Base-by-base conservation (phyloP, 495 filamentous ascomycete species). In the Aspergillus diversus region DNA sequence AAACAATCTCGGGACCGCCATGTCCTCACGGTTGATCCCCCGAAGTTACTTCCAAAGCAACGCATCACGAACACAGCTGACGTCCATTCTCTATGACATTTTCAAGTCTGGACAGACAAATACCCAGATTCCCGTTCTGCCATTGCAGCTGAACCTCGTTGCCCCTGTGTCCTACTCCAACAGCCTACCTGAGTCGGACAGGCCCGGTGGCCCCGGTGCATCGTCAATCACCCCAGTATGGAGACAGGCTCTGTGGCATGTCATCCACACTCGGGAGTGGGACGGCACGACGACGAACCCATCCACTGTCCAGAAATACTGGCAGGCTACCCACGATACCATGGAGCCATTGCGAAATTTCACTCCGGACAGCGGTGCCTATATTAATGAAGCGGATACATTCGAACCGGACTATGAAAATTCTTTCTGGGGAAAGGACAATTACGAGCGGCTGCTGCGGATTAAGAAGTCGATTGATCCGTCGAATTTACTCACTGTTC, bases 401-500 rank as follows among this genome's bases (percentile, higher is more conserved):
- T 78, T 78, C 52, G 81, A 81, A 33, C 60, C 69, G 46, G 70
- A 77, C 13, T 85, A 78, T 74, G 71, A 76, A 53, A 59, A 77
- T 46, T 75, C 77, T 7, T 86, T 79, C 66, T 85, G 77, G 72
- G 83, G 83, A 31, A 17, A 34, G 1, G 68, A 73, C 12, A 83
- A 85, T 52, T 80, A 82, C 50, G 65, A 56, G 13, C 63, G 42
- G 9, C 63, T 85, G 33, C 60, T 75, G 17, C 50, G 48, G 3
- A 63, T 84, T 15, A 85, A 85, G 72, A 63, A 64, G 33, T 75
- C 76, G 59, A 80, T 76, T 59, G 83, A 85, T 67, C 80, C 80
- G 5, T 55, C 70, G 5, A 73, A 71, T 39, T 57, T 84, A n/a
- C 74, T 85, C 17, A 75, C 37, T 11, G 59, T 61, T 48, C 52